Conservation (phyloP, 1,284 basidiomycete species). For the Rhodofomes roseus region DNA sequence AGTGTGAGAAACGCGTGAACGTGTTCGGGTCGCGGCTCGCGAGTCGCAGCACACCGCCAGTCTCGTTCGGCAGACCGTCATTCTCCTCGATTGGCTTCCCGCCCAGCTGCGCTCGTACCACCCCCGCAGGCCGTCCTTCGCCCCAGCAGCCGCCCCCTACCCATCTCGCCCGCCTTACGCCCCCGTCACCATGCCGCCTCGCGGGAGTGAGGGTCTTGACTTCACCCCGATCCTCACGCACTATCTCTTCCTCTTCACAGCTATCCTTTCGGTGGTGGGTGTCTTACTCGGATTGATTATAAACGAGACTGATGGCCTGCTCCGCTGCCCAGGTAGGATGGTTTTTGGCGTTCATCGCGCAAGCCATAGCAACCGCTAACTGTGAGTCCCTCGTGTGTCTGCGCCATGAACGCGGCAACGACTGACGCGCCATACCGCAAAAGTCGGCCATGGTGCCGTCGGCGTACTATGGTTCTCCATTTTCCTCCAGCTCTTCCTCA, state of each 20-base stretch:
- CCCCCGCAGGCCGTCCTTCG: background rate
- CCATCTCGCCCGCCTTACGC: background rate
- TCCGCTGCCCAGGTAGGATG: constrained; percentile 64
- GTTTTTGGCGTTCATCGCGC: constrained; percentile 90
- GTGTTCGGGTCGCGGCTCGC: constrained; percentile 1
- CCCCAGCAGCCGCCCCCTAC: background rate
- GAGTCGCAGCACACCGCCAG: background rate
- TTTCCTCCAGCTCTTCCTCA: constrained; percentile 82
- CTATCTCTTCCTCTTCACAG: constrained; percentile 86
- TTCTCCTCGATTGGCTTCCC: background rate
- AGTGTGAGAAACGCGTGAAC: constrained; percentile 7
- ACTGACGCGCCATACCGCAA: constrained; percentile 9
- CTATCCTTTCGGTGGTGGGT: constrained; percentile 74
- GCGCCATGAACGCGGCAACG: background rate
- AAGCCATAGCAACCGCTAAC: constrained; percentile 63
- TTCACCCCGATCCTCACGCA: constrained; percentile 86
- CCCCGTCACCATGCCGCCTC: constrained; percentile 39
- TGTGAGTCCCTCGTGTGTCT: constrained; percentile 38
- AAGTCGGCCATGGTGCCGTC: constrained; percentile 47
- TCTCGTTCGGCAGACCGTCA: background rate
- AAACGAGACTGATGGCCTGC: constrained; percentile 1
- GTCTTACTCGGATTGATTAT: background rate
- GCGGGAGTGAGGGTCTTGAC: constrained; percentile 62
- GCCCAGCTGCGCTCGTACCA: constrained; percentile 1
- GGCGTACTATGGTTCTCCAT: constrained; percentile 91